phyloP scores from a whole-genome alignment of 352 stramenopile species.

The Pythium diclinum region DNA sequence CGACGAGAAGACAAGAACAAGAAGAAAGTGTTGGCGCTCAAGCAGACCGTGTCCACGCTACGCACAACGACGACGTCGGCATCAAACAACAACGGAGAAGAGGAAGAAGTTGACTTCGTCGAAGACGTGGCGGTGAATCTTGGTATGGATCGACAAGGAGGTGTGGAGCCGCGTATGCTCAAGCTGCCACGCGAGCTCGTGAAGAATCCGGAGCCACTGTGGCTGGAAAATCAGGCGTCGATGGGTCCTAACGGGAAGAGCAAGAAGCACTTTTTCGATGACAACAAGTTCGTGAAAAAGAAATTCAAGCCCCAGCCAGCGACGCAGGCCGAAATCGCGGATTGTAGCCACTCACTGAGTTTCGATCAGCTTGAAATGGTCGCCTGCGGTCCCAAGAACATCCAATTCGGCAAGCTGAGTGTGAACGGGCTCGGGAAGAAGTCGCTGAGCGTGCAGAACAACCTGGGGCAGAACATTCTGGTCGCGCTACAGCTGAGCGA shows the following conservation, averaged over 20 bases:
- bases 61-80: conserved; percentile 26
- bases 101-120: conserved; percentile 39
- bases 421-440: conserved; percentile 80
- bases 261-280: conserved; percentile 70
- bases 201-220: conserved; percentile 57
- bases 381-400: conserved; percentile 64
- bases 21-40: conserved; percentile 34
- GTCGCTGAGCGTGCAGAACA: conserved; percentile 88
- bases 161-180: conserved; percentile 44
- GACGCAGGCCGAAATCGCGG: conserved; percentile 88
- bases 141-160: conserved; percentile 42
- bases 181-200: conserved; percentile 40
- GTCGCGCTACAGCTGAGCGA: conserved; percentile 53
- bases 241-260: conserved; percentile 9
- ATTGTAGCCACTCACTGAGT: conserved; percentile 70
- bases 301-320: conserved; percentile 89
- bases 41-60: conserved; percentile 44
- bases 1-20: conserved; percentile 33
- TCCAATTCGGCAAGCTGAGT: conserved; percentile 92
- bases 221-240: conserved; percentile 38
- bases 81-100: conserved; percentile 31
- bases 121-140: conserved; percentile 48
- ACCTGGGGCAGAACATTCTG: conserved; percentile 77
- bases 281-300: conserved; percentile 88
- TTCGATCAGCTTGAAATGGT: conserved; percentile 78